Base-by-base conservation (phyloP, 768 basidiomycete species). In the Tricholoma saponaceum region DNA sequence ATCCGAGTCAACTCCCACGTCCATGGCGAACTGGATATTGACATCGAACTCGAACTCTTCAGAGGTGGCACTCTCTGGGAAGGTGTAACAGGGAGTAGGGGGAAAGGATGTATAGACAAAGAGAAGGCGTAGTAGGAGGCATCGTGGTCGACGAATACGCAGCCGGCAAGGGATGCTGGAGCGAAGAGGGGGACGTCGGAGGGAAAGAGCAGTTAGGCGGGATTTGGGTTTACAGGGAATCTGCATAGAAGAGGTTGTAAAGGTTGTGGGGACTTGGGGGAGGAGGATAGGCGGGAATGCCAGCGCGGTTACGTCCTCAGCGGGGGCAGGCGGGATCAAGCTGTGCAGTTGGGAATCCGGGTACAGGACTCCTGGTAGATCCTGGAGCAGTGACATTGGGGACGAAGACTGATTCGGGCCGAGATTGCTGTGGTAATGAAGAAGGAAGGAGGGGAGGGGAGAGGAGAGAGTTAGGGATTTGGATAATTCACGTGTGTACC, bases 401-500 rank as follows among this genome's bases (percentile, higher is more conserved):
- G 13, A 74, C 60, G 13, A 59, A 69, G 33, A 75, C 61, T 1
- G 76, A 75, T 39, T 77, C 77, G 0, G 73, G 74, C 32, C 74
- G 71, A 6, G 71, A 54, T 50, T 70, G 67, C 16, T 51, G 58
- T 1, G 72, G 69, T 30, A 68, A 70, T 10, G 68, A 60, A 8
- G 69, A 61, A 8, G 69, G 62, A 0, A 74, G 70, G n/a, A n/a
- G n/a, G n/a, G 70, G 6, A 66, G 49, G 16, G 74, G 67, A 4
- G 80, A 75, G 35, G 61, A 70, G 3, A 86, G 64, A 3, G 82
- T 78, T 46, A 87, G 62, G 47, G 83, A 71, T 52, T 82, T 74
- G 51, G 80, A 77, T 58, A 88, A 74, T 66, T 87, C 82, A 50
- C 72, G 76, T 1, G 75, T 64, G 65, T 86, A 85, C 75, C 84